Evolutionary conservation across 768 basidiomycete species (phyloP).

Genomic region (Lepiota brunneoincarnata): DNA sequence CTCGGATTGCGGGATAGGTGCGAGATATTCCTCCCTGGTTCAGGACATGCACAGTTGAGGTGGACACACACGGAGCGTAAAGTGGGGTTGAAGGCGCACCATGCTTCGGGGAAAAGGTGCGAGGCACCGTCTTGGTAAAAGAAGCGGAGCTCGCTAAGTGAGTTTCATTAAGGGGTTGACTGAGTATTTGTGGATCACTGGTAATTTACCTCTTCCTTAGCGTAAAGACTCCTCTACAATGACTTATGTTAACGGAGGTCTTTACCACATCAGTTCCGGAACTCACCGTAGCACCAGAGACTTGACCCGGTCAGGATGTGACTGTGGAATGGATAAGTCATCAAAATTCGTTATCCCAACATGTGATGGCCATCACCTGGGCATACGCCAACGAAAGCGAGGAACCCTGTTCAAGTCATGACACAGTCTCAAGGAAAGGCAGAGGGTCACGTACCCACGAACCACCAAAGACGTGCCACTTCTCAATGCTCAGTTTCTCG

Average conservation of each 20-base stretch:
- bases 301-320: slow-evolving; percentile 79
- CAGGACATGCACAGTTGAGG: neutral
- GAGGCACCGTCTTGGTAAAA: slow-evolving; percentile 90
- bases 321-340: slow-evolving; percentile 32
- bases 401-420: slow-evolving; percentile 54
- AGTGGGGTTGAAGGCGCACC: slow-evolving; percentile 37
- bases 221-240: slow-evolving; percentile 79
- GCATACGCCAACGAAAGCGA: slow-evolving; percentile 86
- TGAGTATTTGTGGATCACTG: neutral
- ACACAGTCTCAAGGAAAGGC: neutral
- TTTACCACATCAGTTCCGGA: neutral
- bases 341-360: neutral
- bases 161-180: neutral
- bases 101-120: slow-evolving; percentile 85
- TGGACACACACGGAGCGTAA: neutral
- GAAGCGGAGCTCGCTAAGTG: slow-evolving; percentile 71
- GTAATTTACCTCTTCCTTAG: slow-evolving; percentile 64
- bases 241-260: neutral
- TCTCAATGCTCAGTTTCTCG: slow-evolving; percentile 70
- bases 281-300: slow-evolving; percentile 71
- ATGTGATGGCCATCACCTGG: slow-evolving; percentile 43
- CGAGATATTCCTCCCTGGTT: slow-evolving; percentile 77
- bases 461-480: slow-evolving; percentile 95
- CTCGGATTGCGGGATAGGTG: slow-evolving; percentile 77
- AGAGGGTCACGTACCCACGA: slow-evolving; percentile 69